Evolutionary conservation across 805 yeast genomes (phyloP).

Genomic region (Sugiyamaella mastotermitis): DNA sequence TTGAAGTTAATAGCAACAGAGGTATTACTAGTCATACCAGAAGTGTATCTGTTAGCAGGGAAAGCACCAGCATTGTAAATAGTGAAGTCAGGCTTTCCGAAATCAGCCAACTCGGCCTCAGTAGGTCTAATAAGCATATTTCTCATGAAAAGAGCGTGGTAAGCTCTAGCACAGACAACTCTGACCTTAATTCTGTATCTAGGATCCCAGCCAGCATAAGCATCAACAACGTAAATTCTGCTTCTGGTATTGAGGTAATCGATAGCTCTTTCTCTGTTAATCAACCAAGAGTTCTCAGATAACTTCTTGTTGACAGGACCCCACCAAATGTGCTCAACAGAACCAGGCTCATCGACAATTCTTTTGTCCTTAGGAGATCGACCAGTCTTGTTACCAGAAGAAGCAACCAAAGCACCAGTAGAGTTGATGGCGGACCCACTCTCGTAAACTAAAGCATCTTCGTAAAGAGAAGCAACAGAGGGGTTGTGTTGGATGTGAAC

Average conservation of each 20-base stretch:
- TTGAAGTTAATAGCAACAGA: slow-evolving; percentile 95
- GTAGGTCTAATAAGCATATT: slow-evolving; percentile 97
- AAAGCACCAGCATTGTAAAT: slow-evolving; percentile 98
- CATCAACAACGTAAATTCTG: slow-evolving; percentile 90
- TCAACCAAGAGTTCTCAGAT: slow-evolving; percentile 89
- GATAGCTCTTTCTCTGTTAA: slow-evolving; percentile 92
- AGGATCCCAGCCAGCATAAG: slow-evolving; percentile 99
- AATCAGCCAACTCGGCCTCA: slow-evolving; percentile 72
- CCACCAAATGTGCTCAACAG: slow-evolving; percentile 91
- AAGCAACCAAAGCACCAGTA: slow-evolving; percentile 92
- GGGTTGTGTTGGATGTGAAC: slow-evolving; percentile 66
- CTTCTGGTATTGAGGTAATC: slow-evolving; percentile 95
- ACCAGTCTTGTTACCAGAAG: slow-evolving; percentile 93
- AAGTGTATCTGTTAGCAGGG: slow-evolving; percentile 95
- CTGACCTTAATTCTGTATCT: slow-evolving; percentile 93
- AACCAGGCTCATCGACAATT: slow-evolving; percentile 89
- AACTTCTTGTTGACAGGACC: slow-evolving; percentile 97
- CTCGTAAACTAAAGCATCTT: slow-evolving; percentile 81
- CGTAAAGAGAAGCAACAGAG: slow-evolving; percentile 86
- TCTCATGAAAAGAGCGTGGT: slow-evolving; percentile 97
- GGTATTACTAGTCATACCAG: slow-evolving; percentile 95
- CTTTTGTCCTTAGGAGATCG: slow-evolving; percentile 98
- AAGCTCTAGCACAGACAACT: slow-evolving; percentile 95
- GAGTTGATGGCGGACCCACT: slow-evolving; percentile 86
- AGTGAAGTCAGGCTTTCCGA: slow-evolving; percentile 97